A percentile compares a stretch with the other conserved stretches of the same genome.
phyloP scores from a whole-genome alignment of 2,329 filamentous ascomycete genomes.

The Lasiodiplodia theobromae region DNA sequence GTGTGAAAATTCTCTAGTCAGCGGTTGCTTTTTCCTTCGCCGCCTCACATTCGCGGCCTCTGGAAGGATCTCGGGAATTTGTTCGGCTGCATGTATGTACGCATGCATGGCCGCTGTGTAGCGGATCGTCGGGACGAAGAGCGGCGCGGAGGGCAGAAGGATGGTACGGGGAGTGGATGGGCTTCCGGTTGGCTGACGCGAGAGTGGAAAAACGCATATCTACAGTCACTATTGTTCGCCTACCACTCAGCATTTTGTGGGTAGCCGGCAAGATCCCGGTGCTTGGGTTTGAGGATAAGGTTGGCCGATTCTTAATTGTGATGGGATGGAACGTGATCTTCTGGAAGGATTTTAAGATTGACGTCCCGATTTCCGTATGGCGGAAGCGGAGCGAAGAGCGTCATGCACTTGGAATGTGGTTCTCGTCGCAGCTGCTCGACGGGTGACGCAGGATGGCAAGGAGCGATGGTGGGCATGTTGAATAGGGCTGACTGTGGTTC shows the following conservation, averaged over 20 bases:
- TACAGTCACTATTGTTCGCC: neutral
- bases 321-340: neutral
- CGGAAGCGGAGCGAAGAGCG: neutral
- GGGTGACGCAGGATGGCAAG: neutral
- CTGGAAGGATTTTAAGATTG: constrained; percentile 13
- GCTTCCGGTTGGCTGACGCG: constrained; percentile 19
- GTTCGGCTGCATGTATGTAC: neutral
- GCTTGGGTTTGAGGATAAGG: neutral
- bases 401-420: neutral
- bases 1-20: neutral
- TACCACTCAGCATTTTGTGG: neutral
- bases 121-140: constrained; percentile 16
- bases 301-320: neutral
- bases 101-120: neutral
- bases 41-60: neutral
- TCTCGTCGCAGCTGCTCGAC: neutral
- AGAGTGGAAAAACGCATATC: neutral
- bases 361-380: neutral
- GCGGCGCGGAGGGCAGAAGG: constrained; percentile 8
- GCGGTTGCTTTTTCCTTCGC: neutral
- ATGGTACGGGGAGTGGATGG: constrained; percentile 5
- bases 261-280: constrained; percentile 3
- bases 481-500: neutral
- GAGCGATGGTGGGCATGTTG: neutral
- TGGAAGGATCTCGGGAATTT: neutral